Conservation (phyloP, 2,329 filamentous ascomycete species). For the Ophiostoma tasmaniense region DNA sequence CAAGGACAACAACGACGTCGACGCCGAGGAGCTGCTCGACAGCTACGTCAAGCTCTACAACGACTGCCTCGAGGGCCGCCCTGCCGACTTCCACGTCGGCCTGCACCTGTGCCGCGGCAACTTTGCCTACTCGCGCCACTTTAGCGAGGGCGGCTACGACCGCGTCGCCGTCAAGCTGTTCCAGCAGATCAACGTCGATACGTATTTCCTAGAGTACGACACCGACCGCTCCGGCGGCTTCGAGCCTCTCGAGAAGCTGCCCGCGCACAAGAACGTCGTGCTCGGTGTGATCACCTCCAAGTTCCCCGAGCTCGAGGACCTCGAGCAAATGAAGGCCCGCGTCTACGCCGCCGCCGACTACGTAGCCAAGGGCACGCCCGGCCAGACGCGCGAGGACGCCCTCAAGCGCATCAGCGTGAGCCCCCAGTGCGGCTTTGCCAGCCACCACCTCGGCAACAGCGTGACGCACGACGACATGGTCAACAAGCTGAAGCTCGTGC, state of each 20-base stretch:
- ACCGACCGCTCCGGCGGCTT: constrained; percentile 51
- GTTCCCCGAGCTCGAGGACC: constrained; percentile 29
- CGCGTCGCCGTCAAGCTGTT: constrained; percentile 54
- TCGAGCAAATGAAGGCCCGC: constrained; percentile 44
- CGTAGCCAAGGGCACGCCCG: constrained; percentile 53
- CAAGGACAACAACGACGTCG: constrained; percentile 44
- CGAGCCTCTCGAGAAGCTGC: constrained; percentile 52
- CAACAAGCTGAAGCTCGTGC: constrained; percentile 60
- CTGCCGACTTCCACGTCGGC: constrained; percentile 59
- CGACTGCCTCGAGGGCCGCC: constrained; percentile 53
- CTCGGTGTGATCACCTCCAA: constrained; percentile 43
- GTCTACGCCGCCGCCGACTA: constrained; percentile 53
- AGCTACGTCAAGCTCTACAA: constrained; percentile 68
- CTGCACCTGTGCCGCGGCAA: constrained; percentile 59
- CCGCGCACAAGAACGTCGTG: constrained; percentile 52
- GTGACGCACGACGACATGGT: constrained; percentile 61
- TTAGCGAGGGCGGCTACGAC: constrained; percentile 56
- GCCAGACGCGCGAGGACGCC: constrained; percentile 53
- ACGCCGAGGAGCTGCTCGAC: constrained; percentile 57
- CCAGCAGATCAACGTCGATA: constrained; percentile 49
- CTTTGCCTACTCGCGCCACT: constrained; percentile 54
- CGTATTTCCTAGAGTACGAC: constrained; percentile 40
- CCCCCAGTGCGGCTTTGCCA: constrained; percentile 64
- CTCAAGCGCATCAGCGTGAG: constrained; percentile 58
- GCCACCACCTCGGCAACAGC: constrained; percentile 58